A percentile compares a stretch with the other conserved stretches of the same genome.
Conservation (phyloP, 495 filamentous ascomycete genomes). For the Talaromyces trachyspermus region DNA sequence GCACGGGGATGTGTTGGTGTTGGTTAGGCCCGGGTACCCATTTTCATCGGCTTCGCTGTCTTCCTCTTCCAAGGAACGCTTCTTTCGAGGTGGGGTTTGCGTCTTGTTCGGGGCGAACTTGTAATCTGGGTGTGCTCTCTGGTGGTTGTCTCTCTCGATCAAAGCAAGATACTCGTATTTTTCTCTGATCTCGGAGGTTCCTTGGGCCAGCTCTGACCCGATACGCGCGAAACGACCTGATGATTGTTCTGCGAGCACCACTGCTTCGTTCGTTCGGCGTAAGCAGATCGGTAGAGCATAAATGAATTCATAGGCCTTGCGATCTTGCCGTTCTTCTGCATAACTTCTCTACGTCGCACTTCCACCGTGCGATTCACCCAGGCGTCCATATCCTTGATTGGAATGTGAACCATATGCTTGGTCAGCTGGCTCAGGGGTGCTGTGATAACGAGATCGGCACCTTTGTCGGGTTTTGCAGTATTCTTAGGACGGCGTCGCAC, state of each 20-base stretch:
- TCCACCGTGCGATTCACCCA: constrained; percentile 70
- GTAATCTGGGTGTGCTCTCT: constrained; percentile 81
- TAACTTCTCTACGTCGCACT: constrained; percentile 58
- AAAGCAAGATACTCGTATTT: constrained; percentile 76
- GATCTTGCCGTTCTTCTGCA: constrained; percentile 68
- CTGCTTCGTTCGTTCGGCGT: constrained; percentile 75
- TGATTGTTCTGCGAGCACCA: constrained; percentile 88
- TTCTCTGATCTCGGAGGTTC: constrained; percentile 64
- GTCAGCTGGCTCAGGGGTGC: constrained; percentile 75
- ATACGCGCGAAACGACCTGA: constrained; percentile 80
- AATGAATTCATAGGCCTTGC: constrained; percentile 97
- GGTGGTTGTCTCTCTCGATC: constrained; percentile 80
- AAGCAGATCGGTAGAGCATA: constrained; percentile 96
- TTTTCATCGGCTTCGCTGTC: constrained; percentile 26
- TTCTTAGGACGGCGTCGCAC: constrained; percentile 14
- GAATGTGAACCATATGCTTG: constrained; percentile 51
- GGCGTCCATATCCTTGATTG: constrained; percentile 70
- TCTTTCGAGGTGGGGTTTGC: constrained; percentile 38
- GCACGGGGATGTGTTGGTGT: constrained; percentile 20
- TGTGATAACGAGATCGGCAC: constrained; percentile 49
- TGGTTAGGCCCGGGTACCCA: constrained; percentile 29
- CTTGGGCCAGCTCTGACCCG: constrained; percentile 77
- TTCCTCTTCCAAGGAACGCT: constrained; percentile 22
- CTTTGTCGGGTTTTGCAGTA: constrained; percentile 45
- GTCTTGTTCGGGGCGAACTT: constrained; percentile 88